Evolutionary conservation across 805 yeast species (phyloP), one percentile per base, ranked within the genome.

Genomic region (Sungouiella blattae): DNA sequence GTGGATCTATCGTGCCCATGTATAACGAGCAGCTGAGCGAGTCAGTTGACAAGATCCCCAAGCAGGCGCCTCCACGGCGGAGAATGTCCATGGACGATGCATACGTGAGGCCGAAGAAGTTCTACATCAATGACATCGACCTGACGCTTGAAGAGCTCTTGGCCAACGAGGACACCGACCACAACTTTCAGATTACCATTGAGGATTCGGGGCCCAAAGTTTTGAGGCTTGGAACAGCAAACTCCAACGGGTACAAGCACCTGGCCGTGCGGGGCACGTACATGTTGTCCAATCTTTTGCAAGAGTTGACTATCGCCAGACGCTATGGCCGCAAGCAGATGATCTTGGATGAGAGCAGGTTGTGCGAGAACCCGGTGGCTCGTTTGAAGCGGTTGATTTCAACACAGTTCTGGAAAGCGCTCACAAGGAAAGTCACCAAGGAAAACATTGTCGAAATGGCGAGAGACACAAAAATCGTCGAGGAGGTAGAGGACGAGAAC

Each of bases 151-250:
- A 74, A 6, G 82, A 83, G 44, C 67, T 89, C 28, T 64, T 88
- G 38, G 73, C 69, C 20, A 77, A 74, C 46, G 96, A 88, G 56
- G 96, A 88, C 55, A 87, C 96, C 2, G 95, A 89, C 60, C 69
- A 71, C 35, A 82, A 89, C 55, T 80, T 62, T 56, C 96, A 89
- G 58, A 88, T 85, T 53, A 85, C 95, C 6, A 79, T 85, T 32
- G 94, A 85, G 49, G 94, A 86, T 52, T 75, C 77, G 2, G 94
- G 94, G 1, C 93, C 94, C 3, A 85, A 85, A 54, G 87, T 81
- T n/a, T 63, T 85, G 40, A 74, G 76, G 47, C 66, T 86, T 11
- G 93, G 93, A 6, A 87, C 97, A 2, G 87, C 81, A 24, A 84
- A 85, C 53, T 87, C 95, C 3, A 77, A 80, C 50, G 97, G 96